Conservation (phyloP, 2,329 filamentous ascomycete species). For the Eutypella sp. region DNA sequence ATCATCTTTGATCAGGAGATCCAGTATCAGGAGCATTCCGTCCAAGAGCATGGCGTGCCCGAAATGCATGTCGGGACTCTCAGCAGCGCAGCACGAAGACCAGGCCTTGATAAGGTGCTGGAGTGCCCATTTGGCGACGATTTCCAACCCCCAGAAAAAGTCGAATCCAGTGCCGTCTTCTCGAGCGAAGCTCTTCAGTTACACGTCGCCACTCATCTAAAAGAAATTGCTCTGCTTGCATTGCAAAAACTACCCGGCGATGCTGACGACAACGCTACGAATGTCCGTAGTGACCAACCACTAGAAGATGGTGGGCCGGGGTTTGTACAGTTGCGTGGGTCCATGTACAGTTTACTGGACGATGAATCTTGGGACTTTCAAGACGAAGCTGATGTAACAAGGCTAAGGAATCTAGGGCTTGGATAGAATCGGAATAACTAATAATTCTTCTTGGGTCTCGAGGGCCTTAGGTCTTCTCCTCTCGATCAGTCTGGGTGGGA, state of each 20-base stretch:
- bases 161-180: constrained; percentile 11
- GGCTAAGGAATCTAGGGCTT: too few relatives aligned
- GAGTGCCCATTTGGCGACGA: constrained; percentile 25
- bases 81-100: constrained; percentile 20
- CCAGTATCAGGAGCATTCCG: constrained; percentile 21
- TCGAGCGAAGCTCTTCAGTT: constrained; percentile 23
- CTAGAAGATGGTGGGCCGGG: constrained; percentile 18
- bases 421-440: too few relatives aligned
- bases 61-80: constrained; percentile 15
- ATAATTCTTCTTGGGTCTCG: too few relatives aligned
- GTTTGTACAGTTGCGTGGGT: constrained; percentile 15
- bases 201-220: constrained; percentile 25
- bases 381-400: constrained; percentile 8
- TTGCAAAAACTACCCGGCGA: constrained; percentile 26
- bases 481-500: too few relatives aligned
- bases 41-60: constrained; percentile 37
- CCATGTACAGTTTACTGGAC: constrained; percentile 26
- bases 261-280: constrained; percentile 14
- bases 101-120: constrained; percentile 10
- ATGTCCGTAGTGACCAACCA: constrained; percentile 19
- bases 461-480: too few relatives aligned
- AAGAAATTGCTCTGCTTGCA: constrained; percentile 27
- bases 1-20: constrained; percentile 20
- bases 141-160: constrained; percentile 16
- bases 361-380: constrained; percentile 20